A percentile compares a stretch with the other conserved stretches of the same genome.
Evolutionary conservation across 345 rosid species (phyloP).

Genomic region (Melaleuca quinquenervia): DNA sequence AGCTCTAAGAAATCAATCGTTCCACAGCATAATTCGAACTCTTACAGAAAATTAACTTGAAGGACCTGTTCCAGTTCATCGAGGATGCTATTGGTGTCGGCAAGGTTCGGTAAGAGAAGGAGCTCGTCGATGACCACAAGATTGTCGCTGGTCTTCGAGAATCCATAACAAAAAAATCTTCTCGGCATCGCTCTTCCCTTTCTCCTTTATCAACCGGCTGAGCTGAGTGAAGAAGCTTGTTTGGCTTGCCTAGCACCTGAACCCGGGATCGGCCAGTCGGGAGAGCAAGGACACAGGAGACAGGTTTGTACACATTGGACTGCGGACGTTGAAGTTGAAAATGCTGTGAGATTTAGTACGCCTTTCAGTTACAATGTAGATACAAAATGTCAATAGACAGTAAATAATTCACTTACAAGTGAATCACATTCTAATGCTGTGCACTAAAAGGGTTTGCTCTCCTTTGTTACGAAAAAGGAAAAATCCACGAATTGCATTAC

Average conservation of each 20-base stretch:
- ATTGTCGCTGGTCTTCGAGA: slow-evolving; percentile 81
- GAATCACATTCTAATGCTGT: background rate
- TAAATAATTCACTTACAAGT: background rate
- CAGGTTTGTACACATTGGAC: background rate
- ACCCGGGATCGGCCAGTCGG: slow-evolving; percentile 6
- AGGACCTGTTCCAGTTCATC: slow-evolving; percentile 82
- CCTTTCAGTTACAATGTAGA: background rate
- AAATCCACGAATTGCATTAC: background rate
- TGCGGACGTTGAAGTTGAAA: background rate
- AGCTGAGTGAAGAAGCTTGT: slow-evolving; percentile 81
- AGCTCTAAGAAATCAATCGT: background rate
- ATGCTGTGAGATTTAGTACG: background rate
- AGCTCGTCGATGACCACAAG: slow-evolving; percentile 85
- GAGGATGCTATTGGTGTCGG: slow-evolving; percentile 76
- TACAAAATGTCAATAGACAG: background rate
- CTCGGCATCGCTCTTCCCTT: slow-evolving; percentile 80
- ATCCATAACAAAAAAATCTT: slow-evolving; percentile 71
- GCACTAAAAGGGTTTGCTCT: background rate
- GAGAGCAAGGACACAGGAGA: slow-evolving; percentile 3
- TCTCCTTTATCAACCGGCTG: slow-evolving; percentile 77
- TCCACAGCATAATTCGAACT: background rate
- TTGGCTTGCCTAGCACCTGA: slow-evolving; percentile 57
- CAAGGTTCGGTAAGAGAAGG: slow-evolving; percentile 84
- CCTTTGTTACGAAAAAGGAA: background rate
- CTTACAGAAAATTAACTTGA: background rate